Evolutionary conservation across 768 basidiomycete genomes (phyloP), one percentile per base, ranked within the genome.

Genomic region (Amanita rimosa): DNA sequence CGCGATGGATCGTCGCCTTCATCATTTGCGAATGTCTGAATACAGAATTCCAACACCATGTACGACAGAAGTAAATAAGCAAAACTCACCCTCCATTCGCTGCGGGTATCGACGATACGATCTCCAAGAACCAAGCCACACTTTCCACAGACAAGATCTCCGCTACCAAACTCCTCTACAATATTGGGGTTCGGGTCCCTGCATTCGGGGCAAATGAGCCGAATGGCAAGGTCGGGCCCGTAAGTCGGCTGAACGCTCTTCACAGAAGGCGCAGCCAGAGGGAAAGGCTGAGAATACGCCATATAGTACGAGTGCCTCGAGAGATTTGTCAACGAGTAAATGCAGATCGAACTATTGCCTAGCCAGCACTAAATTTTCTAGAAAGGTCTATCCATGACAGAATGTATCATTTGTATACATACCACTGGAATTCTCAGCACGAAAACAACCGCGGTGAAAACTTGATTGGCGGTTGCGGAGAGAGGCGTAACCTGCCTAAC

Each of bases 1-100:
- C 96, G 96, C 56, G 96, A 98, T 54, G 96, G 96, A 64, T 99
- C 96, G 64, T 97, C 95, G 53, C 95, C 94, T 72, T 99, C 96
- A 59, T 97, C 95, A 62, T 98, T 96, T 55, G 96, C 96, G 66
- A 99, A 99, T 53, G 96, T 98, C 88, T 97, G 59, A 13, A 51
- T 9, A 16, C 36, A 3, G 6, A 33, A 14, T 43, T 44, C 17
- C 16, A 38, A 24, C 21, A 19, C 6, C 36, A 27, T 3, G 1
- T 51, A 44, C 50, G 49, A 46, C 22, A 13, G 45, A n/a, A 53
- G 38, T 17, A 27, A 55, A 55, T 52, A 48, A 24, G 31, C 48
- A n/a, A 7, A 11, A 79, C 87, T 73, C 72, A 89, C 87, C 73
- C 83, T 72, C 89, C 94, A 99, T 83, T 99, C 96, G 69, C 90